Evolutionary conservation across 179 eudicot species (phyloP), one percentile per base, ranked within the genome.

Genomic region (Silene noctiflora): DNA sequence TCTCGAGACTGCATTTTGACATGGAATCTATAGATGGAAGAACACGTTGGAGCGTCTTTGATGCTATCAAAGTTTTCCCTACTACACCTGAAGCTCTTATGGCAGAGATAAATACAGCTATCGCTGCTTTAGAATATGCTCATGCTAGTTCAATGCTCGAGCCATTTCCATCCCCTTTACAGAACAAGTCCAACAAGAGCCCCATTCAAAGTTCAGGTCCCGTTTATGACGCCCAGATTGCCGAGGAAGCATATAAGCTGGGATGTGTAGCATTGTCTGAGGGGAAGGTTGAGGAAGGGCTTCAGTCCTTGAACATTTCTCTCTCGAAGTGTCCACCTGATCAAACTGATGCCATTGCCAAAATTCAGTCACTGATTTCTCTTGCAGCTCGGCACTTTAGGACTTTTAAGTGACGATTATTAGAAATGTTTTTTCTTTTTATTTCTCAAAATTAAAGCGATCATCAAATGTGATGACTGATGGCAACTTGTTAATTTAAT

Each of bases 321-420:
- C 86, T 92, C 6, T 85, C 93, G 35, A 88, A 86, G 64, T 92
- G 93, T 83, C 97, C 97, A 7, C 97, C 96, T 77, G 86, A 85
- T 25, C 83, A 82, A 76, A 86, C 86, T 67, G 89, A 89, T 72
- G 91, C 96, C 25, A 81, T 92, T 76, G 88, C 91, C 68, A 92
- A 90, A 85, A 84, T 92, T 79, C 93, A 84, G 73, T 89, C 97
- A 42, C 86, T 89, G 44, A 85, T 92, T 46, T 85, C 90, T 77
- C 71, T 81, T 60, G 79, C 95, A 0, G 75, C 86, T 68, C 88
- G 83, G 77, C 90, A 84, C 59, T 79, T 87, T 69, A 85, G 79
- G 78, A 82, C 87, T 69, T 77, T 78, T 72, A 84, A 76, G 21
- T 88, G 87, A 91, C 71, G 9, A 29, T 25, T 55, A 53, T 29